phyloP scores from a whole-genome alignment of 345 rosid genomes.

The Gossypium raimondii region DNA sequence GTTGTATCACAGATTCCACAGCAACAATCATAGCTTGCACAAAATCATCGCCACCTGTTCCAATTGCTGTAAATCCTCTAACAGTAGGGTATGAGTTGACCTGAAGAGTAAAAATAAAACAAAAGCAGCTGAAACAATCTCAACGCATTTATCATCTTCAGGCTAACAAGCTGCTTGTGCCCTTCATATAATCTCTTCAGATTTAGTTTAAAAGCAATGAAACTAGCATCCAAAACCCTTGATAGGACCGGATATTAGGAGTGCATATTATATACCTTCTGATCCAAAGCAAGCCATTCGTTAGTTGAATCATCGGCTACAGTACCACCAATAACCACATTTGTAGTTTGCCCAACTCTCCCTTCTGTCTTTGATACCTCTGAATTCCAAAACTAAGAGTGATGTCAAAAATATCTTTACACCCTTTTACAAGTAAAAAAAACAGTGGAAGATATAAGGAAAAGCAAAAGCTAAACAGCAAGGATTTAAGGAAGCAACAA shows the following conservation, averaged over 20 bases:
- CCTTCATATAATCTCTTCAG: not conserved
- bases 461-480: not conserved
- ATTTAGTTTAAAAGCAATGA: not conserved
- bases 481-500: conserved; percentile 6
- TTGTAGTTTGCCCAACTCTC: conserved; percentile 91
- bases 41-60: conserved; percentile 96
- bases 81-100: conserved; percentile 92
- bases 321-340: conserved; percentile 89
- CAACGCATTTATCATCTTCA: not conserved
- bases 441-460: not conserved
- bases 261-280: conserved; percentile 53
- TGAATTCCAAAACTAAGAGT: conserved; percentile 24
- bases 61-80: conserved; percentile 94
- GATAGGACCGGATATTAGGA: not conserved
- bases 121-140: conserved; percentile 11
- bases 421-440: not conserved
- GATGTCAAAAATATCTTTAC: not conserved
- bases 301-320: conserved; percentile 82
- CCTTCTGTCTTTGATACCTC: conserved; percentile 95
- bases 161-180: not conserved
- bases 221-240: not conserved
- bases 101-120: conserved; percentile 34
- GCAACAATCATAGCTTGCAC: conserved; percentile 97
- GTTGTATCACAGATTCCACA: conserved; percentile 88
- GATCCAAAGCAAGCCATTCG: conserved; percentile 92